Evolutionary conservation across 2,329 filamentous ascomycete species (phyloP).

Genomic region (Hymenoscyphus salicellus): DNA sequence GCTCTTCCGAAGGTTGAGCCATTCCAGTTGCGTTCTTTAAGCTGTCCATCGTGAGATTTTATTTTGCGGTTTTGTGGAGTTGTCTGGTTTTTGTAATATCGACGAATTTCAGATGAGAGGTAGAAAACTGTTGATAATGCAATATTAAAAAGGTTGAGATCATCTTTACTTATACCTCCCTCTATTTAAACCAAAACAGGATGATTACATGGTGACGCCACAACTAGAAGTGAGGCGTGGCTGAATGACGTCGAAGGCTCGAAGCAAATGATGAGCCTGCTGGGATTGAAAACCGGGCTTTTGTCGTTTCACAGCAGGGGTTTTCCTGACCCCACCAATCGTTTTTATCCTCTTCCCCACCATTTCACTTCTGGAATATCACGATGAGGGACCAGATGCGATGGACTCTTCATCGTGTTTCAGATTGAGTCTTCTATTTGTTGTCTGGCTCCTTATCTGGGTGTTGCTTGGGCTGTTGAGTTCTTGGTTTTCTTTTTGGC

Average conservation of each 20-base stretch:
- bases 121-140: neutral
- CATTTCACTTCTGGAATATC: neutral
- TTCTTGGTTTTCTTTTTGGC: neutral
- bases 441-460: neutral
- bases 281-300: conserved; percentile 1
- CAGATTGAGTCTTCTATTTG: neutral
- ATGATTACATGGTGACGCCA: neutral
- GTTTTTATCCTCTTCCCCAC: neutral
- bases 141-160: neutral
- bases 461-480: neutral
- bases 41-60: conserved; percentile 4
- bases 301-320: neutral
- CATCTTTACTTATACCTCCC: neutral
- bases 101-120: neutral
- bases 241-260: conserved; percentile 1
- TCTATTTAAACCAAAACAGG: neutral
- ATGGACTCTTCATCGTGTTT: neutral
- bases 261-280: neutral
- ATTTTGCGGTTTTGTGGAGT: neutral
- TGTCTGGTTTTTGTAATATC: neutral
- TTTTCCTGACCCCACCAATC: neutral
- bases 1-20: conserved; percentile 17
- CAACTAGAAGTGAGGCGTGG: neutral
- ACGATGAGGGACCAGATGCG: neutral
- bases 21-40: conserved; percentile 8